Evolutionary conservation across 2,329 filamentous ascomycete species (phyloP), one percentile per base, ranked within the genome.

Genomic region (Xylaria digitata): DNA sequence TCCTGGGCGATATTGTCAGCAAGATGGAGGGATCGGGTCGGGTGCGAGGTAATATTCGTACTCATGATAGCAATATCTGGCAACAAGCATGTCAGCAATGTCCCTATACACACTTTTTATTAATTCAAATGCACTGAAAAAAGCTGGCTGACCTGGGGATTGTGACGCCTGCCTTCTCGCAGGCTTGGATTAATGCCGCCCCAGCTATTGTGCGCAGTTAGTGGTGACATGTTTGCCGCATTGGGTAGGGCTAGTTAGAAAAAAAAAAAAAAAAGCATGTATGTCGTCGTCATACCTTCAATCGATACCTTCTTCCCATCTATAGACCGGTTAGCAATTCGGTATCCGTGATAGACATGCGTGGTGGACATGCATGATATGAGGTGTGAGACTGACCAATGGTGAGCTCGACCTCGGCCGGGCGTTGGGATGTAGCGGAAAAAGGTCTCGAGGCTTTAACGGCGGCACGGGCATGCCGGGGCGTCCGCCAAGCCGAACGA

Each of bases 251-350:
- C 26, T 26, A 26, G 26, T 26, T 1, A 26, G 5, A 26, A 26
- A 26, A 5, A 26, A 26, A 26, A 26, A 26, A 5, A 26, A 26
- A 26, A 2, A 26, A 1, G 26, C 26, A 26, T 26, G 26, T 26
- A 26, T 17, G 68, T 71, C 58, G 59, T 15, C 63, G 68, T 62
- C 75, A 74, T 90, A 97, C 94, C 93, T 92, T 97, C 94, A 80
- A 99, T 94, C 70, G 94, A 97, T 63, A 99, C 91, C 84, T 97
- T 97, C 86, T 97, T 97, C 79, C 95, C 96, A 89, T 99, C 95
- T 94, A 52, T n/a, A 58, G 13, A 6, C 37, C 42, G 8, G 66
- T 77, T 66, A 77, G 75, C 66, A 66, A 37, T 56, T 48, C 65
- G 58, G 9, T 15, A 7, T 69, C 69, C 1, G 46, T 30, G 34